A percentile compares a stretch with the other conserved stretches of the same genome.
Evolutionary conservation across 1,139 yeast genomes (phyloP).

Genomic region (Hemisphaericaspora xylofermentans): DNA sequence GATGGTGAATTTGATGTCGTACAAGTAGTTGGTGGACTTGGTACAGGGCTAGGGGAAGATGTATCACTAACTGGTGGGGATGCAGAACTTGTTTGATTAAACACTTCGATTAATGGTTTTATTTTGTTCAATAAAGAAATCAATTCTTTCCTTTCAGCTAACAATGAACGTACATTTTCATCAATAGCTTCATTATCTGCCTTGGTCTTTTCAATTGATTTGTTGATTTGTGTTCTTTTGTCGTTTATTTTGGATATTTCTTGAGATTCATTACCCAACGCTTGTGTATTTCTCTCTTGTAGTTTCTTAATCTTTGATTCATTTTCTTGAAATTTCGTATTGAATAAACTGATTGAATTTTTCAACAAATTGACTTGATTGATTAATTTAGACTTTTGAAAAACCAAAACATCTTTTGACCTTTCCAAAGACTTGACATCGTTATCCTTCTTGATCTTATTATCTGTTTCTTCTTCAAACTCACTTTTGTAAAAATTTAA

Average conservation of each 20-base stretch:
- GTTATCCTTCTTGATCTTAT: constrained; percentile 29
- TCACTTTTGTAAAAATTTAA: constrained; percentile 24
- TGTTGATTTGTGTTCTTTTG: constrained; percentile 15
- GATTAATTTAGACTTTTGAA: constrained; percentile 33
- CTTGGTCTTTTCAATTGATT: constrained; percentile 12
- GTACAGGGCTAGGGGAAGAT: constrained; percentile 10
- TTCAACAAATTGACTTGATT: constrained; percentile 26
- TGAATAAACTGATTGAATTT: constrained; percentile 17
- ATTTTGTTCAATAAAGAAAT: constrained; percentile 18
- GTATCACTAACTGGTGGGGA: constrained; percentile 9
- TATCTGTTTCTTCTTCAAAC: constrained; percentile 33
- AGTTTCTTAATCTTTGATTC: constrained; percentile 25
- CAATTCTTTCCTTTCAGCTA: constrained; percentile 30
- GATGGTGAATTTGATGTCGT: constrained; percentile 3
- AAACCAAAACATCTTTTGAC: constrained; percentile 25
- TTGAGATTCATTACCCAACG: constrained; percentile 19
- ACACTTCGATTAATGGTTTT: constrained; percentile 29
- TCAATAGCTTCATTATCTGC: constrained; percentile 26
- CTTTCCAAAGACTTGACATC: constrained; percentile 36
- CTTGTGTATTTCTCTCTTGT: constrained; percentile 24
- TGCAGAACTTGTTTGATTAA: constrained; percentile 19
- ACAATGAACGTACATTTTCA: constrained; percentile 21
- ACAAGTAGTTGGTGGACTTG: constrained; percentile 1
- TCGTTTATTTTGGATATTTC: constrained; percentile 23
- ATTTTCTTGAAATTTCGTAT: constrained; percentile 24